Evolutionary conservation across 1,284 basidiomycete genomes (phyloP).

Genomic region (Wallemia mellicola): DNA sequence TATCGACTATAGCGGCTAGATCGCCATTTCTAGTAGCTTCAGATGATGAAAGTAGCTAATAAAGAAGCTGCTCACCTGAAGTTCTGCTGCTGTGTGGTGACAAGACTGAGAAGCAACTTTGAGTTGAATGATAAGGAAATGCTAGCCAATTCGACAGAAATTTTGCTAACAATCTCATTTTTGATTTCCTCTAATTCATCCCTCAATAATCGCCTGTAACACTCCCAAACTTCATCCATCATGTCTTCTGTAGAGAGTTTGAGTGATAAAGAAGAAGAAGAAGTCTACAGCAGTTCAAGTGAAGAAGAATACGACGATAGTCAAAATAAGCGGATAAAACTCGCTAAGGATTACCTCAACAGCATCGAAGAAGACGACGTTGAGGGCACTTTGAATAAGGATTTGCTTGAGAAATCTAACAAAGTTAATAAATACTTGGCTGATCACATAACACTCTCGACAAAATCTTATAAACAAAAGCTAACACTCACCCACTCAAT

Average conservation of each 20-base stretch:
- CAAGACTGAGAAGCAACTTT: constrained; percentile 27
- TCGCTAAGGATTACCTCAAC: constrained; percentile 71
- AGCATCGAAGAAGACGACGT: constrained; percentile 79
- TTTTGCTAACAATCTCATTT: background rate
- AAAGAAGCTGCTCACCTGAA: constrained; percentile 43
- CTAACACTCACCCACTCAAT: constrained; percentile 53
- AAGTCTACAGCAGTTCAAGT: constrained; percentile 5
- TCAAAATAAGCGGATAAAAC: constrained; percentile 63
- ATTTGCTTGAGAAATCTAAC: constrained; percentile 15
- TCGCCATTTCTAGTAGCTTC: constrained; percentile 19
- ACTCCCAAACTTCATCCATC: background rate
- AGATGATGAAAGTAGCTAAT: constrained; percentile 20
- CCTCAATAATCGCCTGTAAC: background rate
- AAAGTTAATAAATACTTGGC: constrained; percentile 10
- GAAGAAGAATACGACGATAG: constrained; percentile 22
- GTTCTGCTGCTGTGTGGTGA: constrained; percentile 25
- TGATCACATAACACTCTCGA: constrained; percentile 27
- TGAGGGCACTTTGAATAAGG: constrained; percentile 44
- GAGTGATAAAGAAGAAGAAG: constrained; percentile 6
- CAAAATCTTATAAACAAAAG: constrained; percentile 62
- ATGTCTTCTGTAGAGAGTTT: background rate
- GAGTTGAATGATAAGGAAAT: constrained; percentile 25
- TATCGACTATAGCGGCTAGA: background rate
- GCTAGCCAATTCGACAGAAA: background rate
- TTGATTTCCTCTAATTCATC: background rate